Evolutionary conservation across 2,329 filamentous ascomycete genomes (phyloP), one percentile per base, ranked within the genome.

Genomic region (Colletotrichum sp.): DNA sequence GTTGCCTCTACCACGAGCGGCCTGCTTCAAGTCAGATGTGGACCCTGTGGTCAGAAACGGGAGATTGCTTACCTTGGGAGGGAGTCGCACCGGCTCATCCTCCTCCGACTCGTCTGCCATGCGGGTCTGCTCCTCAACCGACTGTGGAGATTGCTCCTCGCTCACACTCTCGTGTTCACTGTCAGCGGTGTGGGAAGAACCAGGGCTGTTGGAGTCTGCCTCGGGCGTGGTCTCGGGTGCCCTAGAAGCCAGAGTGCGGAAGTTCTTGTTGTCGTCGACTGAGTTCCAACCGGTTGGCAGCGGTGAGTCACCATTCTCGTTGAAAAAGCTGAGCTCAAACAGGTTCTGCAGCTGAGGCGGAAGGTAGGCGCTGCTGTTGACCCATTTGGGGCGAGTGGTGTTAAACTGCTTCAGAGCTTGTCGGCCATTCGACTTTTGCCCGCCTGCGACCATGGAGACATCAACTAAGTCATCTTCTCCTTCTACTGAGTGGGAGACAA

Each of bases 381-480:
- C 88, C 88, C 87, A 95, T 78, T 84, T 86, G 5, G 90, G 91
- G 32, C 89, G 86, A 55, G 83, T 84, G 15, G 80, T 84, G 76
- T 88, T 91, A 83, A 91, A 92, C 8, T 82, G 83, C 78, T 85
- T 88, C 72, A 90, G 82, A n/a, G 65, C 65, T 62, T 75, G 71
- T 39, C 79, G 77, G 13, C 76, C 77, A 22, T 77, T 70, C 44
- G 78, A 71, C 69, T 81, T 78, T 73, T 89, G 86, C 18, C 81
- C 82, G 4, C 87, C 86, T 79, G 95, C 93, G 69, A 92, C 93
- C 93, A 98, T 96, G 1, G 94, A 95, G 18, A 99, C 93, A 81
- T 98, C 95, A 8, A 99, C 95, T 81, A 98, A 92, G 77, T 95
- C 95, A 77, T 98, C 96, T 83, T 98, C 96, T 12, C 95, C 95